Base-by-base conservation (phyloP, 2,329 filamentous ascomycete genomes). In the Paecilomyces variotii region DNA sequence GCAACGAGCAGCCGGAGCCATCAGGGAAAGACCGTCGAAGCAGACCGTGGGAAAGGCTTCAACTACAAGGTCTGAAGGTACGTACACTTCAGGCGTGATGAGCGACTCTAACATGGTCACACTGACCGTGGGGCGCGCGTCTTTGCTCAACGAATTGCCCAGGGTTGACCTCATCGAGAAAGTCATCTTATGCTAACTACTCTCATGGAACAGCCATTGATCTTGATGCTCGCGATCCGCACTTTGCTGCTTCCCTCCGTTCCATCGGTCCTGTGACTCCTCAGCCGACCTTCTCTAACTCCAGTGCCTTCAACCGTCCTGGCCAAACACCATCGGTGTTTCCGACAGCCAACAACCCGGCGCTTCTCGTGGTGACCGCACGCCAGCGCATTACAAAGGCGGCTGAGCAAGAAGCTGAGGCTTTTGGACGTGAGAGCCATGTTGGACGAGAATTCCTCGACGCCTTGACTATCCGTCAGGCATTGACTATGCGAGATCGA, bases 231-330 rank as follows among this genome's bases (percentile, higher is more conserved):
- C 80, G 79, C 59, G 84, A 87, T 67, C 83, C 84, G 1, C 77
- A 82, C 67, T 93, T 81, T 84, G 89, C 92, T 80, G 87, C 85
- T 70, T 95, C 91, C 63, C 89, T 97, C 62, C 88, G 86, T 65
- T 76, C 74, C 53, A 76, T 87, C 59, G 84, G 84, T 58, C 79
- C 82, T 57, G 84, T 86, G 6, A 80, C 79, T 57, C 82, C 82
- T 30, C 80, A 80, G 60, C 82, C 82, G 2, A 83, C 82, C 27
- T 76, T 80, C 61, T 85, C 82, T 10, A 74, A 78, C 34, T 79
- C 80, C 49, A 85, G 83, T 52, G 78, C 78, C 26, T 83, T 82
- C 64, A 65, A 67, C 28, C 66, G 61, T 62, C 68, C 61, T 66
- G 65, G 59, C 66, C 64, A 51, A 54, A 65, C 62, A 64, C 67